These are phyloP conservation scores for Huiozyma sinensis DNA, from an alignment of 805 yeast species.

Conservation along the genomic window DNA sequence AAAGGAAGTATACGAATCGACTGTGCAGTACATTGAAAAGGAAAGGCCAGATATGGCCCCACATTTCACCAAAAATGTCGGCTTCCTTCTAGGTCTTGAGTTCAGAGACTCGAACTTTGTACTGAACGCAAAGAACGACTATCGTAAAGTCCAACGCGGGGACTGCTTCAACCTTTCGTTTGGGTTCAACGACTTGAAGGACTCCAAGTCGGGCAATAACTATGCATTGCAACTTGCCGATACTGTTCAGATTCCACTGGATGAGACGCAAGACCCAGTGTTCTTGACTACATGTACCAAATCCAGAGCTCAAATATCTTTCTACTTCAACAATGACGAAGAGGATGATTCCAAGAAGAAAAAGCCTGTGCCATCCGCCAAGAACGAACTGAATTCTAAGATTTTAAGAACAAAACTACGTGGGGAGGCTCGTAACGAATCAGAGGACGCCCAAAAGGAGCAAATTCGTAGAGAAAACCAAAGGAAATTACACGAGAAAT, in stretches of 20 bases:
- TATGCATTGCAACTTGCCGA: slow-evolving; percentile 74
- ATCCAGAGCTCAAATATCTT: slow-evolving; percentile 63
- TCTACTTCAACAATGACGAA: slow-evolving; percentile 66
- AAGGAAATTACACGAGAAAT: slow-evolving; percentile 66
- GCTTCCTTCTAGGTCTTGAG: slow-evolving; percentile 84
- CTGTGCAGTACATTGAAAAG: slow-evolving; percentile 46
- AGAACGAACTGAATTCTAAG: slow-evolving; percentile 39
- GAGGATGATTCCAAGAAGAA: slow-evolving; percentile 37
- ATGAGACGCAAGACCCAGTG: slow-evolving; percentile 39
- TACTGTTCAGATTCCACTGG: slow-evolving; percentile 57
- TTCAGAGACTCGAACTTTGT: slow-evolving; percentile 72
- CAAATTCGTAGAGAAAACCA: slow-evolving; percentile 76
- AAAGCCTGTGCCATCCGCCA: slow-evolving; percentile 16
- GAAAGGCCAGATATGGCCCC: slow-evolving; percentile 56
- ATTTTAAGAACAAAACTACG: slow-evolving; percentile 70
- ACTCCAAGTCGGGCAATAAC: slow-evolving; percentile 39
- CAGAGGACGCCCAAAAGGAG: slow-evolving; percentile 67
- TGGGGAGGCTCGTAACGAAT: slow-evolving; percentile 53
- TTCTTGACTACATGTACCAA: slow-evolving; percentile 68
- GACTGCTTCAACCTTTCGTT: slow-evolving; percentile 65
- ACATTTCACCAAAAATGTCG: slow-evolving; percentile 67
- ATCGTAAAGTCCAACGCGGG: slow-evolving; percentile 52
- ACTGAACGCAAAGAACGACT: slow-evolving; percentile 59
- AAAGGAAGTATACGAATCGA: slow-evolving; percentile 55
- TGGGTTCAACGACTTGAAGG: slow-evolving; percentile 59